Evolutionary conservation across 441 rosid species (phyloP).

Genomic region (Metrosideros polymorpha): DNA sequence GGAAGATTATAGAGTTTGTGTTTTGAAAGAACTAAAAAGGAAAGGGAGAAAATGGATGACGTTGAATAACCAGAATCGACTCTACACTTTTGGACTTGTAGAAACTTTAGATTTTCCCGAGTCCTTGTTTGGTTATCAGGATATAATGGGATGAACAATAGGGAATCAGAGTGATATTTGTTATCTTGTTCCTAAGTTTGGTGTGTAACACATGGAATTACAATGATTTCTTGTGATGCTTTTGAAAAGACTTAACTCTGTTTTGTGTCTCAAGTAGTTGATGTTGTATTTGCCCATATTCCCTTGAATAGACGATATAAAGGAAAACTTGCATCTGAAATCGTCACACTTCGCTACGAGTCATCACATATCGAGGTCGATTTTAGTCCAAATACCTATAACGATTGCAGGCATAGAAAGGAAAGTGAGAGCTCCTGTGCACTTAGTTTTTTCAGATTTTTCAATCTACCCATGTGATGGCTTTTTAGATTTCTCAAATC

Average conservation of each 20-base stretch:
- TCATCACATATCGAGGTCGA: not conserved
- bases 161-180: not conserved
- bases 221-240: not conserved
- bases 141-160: not conserved
- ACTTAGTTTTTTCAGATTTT: too few relatives aligned
- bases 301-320: not conserved
- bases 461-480: too few relatives aligned
- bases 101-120: not conserved
- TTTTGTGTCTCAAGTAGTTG: not conserved
- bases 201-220: not conserved
- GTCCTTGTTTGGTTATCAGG: not conserved
- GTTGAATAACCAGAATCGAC: not conserved
- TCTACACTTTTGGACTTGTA: not conserved
- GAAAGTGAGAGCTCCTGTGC: not conserved
- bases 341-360: not conserved
- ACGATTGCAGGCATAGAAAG: too few relatives aligned
- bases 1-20: not conserved
- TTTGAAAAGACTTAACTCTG: not conserved
- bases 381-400: not conserved
- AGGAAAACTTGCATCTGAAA: not conserved
- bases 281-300: not conserved
- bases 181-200: not conserved
- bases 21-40: not conserved
- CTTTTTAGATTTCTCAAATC: too few relatives aligned
- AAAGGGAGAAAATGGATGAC: not conserved